phyloP scores from a whole-genome alignment of 2,329 filamentous ascomycete species.

The Diaporthe caulivora region DNA sequence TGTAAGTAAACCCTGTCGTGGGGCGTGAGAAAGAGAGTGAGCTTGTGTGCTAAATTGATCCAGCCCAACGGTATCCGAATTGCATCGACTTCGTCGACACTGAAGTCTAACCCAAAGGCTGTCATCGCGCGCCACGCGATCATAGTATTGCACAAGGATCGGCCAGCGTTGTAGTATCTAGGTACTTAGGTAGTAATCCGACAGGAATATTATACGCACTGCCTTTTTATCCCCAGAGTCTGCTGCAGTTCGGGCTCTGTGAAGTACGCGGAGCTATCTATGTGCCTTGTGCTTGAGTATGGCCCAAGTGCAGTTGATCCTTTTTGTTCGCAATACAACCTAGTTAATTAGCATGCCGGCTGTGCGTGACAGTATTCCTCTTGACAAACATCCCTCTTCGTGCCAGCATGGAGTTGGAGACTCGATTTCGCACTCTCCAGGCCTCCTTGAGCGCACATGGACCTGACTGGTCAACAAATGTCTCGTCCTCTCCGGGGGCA shows the following conservation, averaged over 20 bases:
- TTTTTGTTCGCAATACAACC: background rate
- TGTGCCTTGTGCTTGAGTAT: background rate
- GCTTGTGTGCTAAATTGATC: background rate
- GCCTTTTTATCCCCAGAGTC: background rate
- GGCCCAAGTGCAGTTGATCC: background rate
- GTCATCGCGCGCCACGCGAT: background rate
- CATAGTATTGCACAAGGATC: background rate
- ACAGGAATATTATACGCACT: background rate
- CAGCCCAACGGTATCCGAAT: slow-evolving; percentile 36
- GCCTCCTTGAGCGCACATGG: background rate
- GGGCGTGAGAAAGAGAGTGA: too few species aligned
- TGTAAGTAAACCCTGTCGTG: background rate
- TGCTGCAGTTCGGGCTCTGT: too few species aligned
- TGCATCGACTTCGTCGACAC: slow-evolving; percentile 36
- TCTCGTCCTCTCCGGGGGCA: background rate
- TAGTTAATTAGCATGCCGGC: background rate
- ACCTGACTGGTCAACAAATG: background rate
- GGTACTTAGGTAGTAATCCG: background rate
- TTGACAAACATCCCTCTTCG: background rate
- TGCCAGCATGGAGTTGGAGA: background rate
- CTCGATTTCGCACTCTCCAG: background rate
- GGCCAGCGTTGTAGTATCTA: background rate
- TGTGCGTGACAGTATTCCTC: too few species aligned
- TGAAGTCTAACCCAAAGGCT: background rate
- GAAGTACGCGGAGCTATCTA: background rate